Percentiles rank a stretch among this genome's conserved stretches.
These are phyloP conservation scores for Stylosanthes scabra DNA, from an alignment of 331 rosid species.

Conservation along the genomic window DNA sequence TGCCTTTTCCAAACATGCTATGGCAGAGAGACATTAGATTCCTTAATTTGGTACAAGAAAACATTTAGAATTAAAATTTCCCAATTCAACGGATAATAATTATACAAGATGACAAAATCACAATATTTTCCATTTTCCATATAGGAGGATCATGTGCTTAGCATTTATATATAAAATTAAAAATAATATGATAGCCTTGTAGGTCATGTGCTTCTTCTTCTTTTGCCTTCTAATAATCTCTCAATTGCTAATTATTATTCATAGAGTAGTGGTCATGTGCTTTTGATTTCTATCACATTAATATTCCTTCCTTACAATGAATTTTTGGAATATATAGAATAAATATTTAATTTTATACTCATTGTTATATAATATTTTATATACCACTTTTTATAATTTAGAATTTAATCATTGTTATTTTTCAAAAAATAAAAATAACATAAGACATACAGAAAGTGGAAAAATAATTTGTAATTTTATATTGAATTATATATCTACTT, in stretches of 20 bases:
- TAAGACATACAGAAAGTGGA: too few species aligned
- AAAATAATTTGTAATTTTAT: too few species aligned
- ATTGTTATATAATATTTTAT: too few species aligned
- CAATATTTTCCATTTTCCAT: slow-evolving; percentile 31
- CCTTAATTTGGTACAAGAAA: slow-evolving; percentile 7
- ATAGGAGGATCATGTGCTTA: slow-evolving; percentile 40
- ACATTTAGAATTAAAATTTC: slow-evolving; percentile 26
- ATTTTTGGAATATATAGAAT: too few species aligned
- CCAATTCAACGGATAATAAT: slow-evolving; percentile 24
- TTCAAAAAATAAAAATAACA: too few species aligned
- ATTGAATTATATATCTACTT: too few species aligned
- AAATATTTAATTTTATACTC: too few species aligned
- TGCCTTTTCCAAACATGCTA: slow-evolving; percentile 10
- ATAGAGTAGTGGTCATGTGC: slow-evolving; percentile 37
- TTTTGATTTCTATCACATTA: slow-evolving; percentile 36
- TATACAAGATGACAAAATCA: slow-evolving; percentile 30
- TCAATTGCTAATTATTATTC: slow-evolving; percentile 20
- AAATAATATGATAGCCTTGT: slow-evolving; percentile 14
- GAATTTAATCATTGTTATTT: too few species aligned
- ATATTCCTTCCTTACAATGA: too few species aligned
- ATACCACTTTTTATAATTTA: too few species aligned
- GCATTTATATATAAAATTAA: not conserved
- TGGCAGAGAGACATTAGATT: not conserved
- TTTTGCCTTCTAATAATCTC: slow-evolving; percentile 13
- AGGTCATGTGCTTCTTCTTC: slow-evolving; percentile 41